Percentiles rank a stretch among this genome's conserved stretches.
Evolutionary conservation across 2,329 filamentous ascomycete species (phyloP).

Genomic region (Colletotrichum incanum): DNA sequence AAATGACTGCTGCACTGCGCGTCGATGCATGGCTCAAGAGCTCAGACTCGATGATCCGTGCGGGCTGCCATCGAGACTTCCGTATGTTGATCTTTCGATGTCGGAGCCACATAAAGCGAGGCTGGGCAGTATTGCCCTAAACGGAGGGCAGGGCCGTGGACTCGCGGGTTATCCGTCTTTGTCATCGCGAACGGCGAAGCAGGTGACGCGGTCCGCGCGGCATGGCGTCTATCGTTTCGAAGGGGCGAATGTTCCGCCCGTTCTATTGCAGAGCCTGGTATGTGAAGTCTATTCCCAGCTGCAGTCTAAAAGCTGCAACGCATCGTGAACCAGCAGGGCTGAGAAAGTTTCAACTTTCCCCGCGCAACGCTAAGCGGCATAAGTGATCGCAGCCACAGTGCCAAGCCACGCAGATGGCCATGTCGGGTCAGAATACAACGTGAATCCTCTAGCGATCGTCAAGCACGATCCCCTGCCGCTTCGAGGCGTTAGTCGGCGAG

Average conservation of each 20-base stretch:
- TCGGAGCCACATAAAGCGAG: not conserved
- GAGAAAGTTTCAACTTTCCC: conserved; percentile 6
- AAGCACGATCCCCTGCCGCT: not conserved
- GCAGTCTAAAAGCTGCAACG: conserved; percentile 6
- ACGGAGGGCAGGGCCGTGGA: conserved; percentile 25
- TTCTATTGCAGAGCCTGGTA: conserved; percentile 7
- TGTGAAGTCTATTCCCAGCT: not conserved
- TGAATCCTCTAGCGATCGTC: not conserved
- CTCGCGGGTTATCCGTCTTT: not conserved
- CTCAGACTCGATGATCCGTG: conserved; percentile 5
- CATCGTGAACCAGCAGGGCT: conserved; percentile 1
- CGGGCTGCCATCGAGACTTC: not conserved
- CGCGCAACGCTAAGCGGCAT: not conserved
- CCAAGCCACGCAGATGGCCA: conserved; percentile 22
- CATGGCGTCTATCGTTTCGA: not conserved
- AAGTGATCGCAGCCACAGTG: not conserved
- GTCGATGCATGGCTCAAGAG: conserved; percentile 45
- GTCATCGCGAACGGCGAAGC: not conserved
- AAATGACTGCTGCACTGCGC: conserved; percentile 32
- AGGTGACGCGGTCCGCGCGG: not conserved
- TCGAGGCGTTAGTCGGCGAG: not conserved
- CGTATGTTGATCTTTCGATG: not conserved
- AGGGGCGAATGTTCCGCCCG: not conserved
- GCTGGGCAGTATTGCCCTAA: not conserved
- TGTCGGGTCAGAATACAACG: not conserved